Evolutionary conservation across 2,329 filamentous ascomycete species (phyloP).

Genomic region (Talaromyces amestolkiae): DNA sequence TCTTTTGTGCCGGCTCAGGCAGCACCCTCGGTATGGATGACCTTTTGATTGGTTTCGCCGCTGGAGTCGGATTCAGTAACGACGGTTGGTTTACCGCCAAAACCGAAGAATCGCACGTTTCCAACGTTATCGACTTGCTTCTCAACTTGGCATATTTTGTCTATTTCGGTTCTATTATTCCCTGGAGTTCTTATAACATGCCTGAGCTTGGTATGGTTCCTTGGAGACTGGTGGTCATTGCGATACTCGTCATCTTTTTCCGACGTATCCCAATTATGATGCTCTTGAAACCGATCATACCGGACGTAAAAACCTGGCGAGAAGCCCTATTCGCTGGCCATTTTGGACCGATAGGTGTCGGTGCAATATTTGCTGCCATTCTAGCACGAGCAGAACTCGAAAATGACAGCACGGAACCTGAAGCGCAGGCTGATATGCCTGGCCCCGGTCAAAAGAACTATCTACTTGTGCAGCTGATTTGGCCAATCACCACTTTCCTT

Average conservation of each 20-base stretch:
- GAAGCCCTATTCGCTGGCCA: conserved; percentile 96
- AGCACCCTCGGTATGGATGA: conserved; percentile 91
- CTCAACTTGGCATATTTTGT: conserved; percentile 98
- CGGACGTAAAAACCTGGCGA: conserved; percentile 96
- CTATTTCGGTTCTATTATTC: conserved; percentile 94
- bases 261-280: conserved; percentile 95
- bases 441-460: conserved; percentile 58
- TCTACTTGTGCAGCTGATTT: conserved; percentile 78
- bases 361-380: conserved; percentile 92
- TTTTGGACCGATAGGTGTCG: conserved; percentile 95
- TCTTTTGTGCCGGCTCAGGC: conserved; percentile 93
- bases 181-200: conserved; percentile 88
- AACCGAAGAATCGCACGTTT: conserved; percentile 97
- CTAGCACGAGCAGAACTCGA: conserved; percentile 90
- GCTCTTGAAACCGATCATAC: conserved; percentile 83
- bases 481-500: conserved; percentile 92
- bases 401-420: conserved; percentile 69
- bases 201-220: conserved; percentile 70
- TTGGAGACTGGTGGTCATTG: conserved; percentile 90
- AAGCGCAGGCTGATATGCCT: conserved; percentile 59
- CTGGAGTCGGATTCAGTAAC: conserved; percentile 98
- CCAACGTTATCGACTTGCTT: conserved; percentile 96
- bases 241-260: conserved; percentile 92
- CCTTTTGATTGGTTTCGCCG: conserved; percentile 87
- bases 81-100: conserved; percentile 98